Conservation (phyloP, 805 yeast genomes). For the Kluyveromyces siamensis region DNA sequence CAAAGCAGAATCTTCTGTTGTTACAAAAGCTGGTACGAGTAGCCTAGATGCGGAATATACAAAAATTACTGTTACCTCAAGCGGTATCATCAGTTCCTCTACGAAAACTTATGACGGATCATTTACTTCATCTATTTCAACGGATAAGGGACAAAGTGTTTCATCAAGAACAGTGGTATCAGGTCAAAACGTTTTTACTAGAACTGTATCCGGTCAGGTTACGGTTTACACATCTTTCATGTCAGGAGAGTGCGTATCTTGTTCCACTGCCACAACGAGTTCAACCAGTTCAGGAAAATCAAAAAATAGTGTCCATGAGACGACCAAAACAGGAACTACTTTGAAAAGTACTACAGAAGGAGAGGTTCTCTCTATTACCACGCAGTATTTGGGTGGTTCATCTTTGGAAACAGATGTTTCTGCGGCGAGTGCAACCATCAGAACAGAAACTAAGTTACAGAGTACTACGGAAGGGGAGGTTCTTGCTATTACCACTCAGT, state of each 20-base stretch:
- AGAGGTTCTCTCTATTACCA: not conserved
- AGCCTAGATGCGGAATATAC: not conserved
- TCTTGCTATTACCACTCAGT: not conserved
- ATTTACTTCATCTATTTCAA: no score
- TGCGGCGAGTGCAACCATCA: not conserved
- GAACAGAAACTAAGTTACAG: not conserved
- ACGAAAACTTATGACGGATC: no score
- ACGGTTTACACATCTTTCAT: no score
- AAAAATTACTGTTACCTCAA: no score
- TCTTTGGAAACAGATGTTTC: not conserved
- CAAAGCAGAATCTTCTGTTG: not conserved
- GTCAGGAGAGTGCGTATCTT: no score
- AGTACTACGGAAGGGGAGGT: not conserved
- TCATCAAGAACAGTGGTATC: no score
- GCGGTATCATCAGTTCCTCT: no score
- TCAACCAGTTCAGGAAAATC: not conserved
- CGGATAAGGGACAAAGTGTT: no score
- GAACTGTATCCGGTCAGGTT: no score
- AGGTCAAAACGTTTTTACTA: no score
- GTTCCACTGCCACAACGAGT: not conserved
- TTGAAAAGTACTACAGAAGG: not conserved
- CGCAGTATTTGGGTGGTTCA: not conserved
- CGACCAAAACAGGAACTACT: not conserved
- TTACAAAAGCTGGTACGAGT: not conserved
- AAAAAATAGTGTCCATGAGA: not conserved